Percentiles rank a stretch among this genome's conserved stretches.
Conservation (phyloP, 2,329 filamentous ascomycete genomes). For the Paracoccidioides brasiliensis region DNA sequence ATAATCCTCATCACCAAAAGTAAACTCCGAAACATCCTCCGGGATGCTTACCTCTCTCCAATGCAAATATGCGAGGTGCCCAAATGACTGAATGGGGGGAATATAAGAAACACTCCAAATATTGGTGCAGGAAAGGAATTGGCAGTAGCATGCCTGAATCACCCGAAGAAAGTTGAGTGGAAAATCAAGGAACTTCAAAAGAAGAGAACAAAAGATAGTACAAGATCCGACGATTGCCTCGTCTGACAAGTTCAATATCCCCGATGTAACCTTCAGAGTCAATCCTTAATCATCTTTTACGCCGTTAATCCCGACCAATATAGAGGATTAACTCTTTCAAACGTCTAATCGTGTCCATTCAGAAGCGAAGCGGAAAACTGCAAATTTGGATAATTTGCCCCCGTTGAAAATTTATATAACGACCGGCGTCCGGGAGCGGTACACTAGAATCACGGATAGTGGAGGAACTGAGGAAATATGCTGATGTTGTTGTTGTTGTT, state of each 20-base stretch:
- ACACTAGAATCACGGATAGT: not conserved
- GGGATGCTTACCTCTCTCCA: not conserved
- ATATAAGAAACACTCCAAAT: not conserved
- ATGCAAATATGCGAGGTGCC: not conserved
- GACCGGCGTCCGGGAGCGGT: not conserved
- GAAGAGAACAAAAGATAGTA: not conserved
- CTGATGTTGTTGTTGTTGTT: not conserved
- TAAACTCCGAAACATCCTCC: not conserved
- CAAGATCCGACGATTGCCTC: not conserved
- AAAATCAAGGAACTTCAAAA: not conserved
- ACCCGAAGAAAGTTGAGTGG: not conserved
- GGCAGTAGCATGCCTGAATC: not conserved
- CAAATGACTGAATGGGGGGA: not conserved
- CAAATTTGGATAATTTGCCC: not conserved
- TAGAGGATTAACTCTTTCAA: not conserved
- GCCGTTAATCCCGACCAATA: not conserved
- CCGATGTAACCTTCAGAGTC: too few relatives aligned
- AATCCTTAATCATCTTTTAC: not conserved
- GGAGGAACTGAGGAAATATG: not conserved
- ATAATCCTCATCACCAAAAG: not conserved
- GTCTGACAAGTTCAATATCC: not conserved
- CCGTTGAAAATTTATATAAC: conserved; percentile 1
- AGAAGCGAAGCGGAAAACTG: not conserved
- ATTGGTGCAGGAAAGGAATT: not conserved
- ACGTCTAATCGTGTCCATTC: not conserved